A percentile compares a stretch with the other conserved stretches of the same genome.
phyloP scores from a whole-genome alignment of 441 rosid genomes.

The Jatropha multifida region DNA sequence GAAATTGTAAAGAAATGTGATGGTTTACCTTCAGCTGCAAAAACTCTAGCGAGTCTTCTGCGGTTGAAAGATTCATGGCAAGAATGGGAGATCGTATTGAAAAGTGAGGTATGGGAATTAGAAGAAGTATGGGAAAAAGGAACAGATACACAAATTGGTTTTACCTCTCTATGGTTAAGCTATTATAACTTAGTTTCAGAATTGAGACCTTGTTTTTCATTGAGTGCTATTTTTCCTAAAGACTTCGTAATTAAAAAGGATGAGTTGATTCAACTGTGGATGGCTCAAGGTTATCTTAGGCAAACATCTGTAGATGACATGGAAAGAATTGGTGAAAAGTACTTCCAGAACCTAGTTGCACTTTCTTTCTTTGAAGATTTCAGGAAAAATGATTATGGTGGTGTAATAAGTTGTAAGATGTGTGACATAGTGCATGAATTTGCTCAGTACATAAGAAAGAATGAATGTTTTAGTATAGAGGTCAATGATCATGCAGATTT shows the following conservation, averaged over 20 bases:
- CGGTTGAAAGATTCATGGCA: not conserved
- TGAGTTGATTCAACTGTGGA: slow-evolving; percentile 12
- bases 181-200: not conserved
- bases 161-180: slow-evolving; percentile 9
- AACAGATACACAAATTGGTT: not conserved
- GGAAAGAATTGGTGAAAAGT: not conserved
- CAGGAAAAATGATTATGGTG: not conserved
- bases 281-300: slow-evolving; percentile 20
- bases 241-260: not conserved
- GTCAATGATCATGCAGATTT: not conserved
- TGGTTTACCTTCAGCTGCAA: slow-evolving; percentile 19
- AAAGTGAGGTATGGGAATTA: slow-evolving; percentile 1
- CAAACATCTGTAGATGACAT: not conserved
- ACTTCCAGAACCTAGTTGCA: not conserved
- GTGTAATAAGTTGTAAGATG: not conserved
- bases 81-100: slow-evolving; percentile 8
- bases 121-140: not conserved
- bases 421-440: slow-evolving; percentile 17
- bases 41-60: slow-evolving; percentile 11
- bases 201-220: slow-evolving; percentile 11
- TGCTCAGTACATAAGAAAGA: not conserved
- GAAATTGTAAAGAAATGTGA: slow-evolving; percentile 1
- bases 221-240: slow-evolving; percentile 16
- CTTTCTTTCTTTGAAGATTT: slow-evolving; percentile 12
- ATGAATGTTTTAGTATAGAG: slow-evolving; percentile 12